Base-by-base conservation (phyloP, 1,139 yeast genomes). In the Hyphopichia khmerensis region DNA sequence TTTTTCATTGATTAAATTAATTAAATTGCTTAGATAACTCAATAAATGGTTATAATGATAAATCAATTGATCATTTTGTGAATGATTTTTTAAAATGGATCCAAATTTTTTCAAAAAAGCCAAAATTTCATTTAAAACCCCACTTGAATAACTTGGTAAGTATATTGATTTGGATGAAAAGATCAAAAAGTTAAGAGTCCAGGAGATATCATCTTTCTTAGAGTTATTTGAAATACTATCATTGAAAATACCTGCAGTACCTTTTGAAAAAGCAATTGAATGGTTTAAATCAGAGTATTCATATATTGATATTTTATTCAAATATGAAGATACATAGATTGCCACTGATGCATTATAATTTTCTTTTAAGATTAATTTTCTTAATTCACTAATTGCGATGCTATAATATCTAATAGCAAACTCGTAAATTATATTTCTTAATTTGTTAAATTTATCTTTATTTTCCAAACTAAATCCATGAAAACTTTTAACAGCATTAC, bases 271-370 rank as follows among this genome's bases (percentile, higher is more conserved):
- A 11, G 64, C 53, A 5, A 53, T 41, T 7, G 59, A 53, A 24
- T 59, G 53, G 13, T 48, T 40, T 27, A 60, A 46, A 38, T 56
- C 52, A 14, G 48, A 40, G 38, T 52, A 53, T 37, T 62, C 65
- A 37, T 59, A 62, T 16, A 62, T 53, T 36, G 64, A 53, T 15
- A 60, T 50, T 36, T 53, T 57, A 45, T 61, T 62, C 17, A 65
- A 51, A n/a, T 60, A 36, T 9, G 59, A 55, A 24, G 60, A 53
- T 2, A 58, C 60, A 5, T 56, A 44, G 13, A 62, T 48, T 1
- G 65, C 57, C 3, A 59, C 41, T 13, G 56, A 49, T 4, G 59
- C 47, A 39, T 60, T 55, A 43, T 52, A 52, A 21, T 53, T 43
- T 2, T 45, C 44, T 23, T 44, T 38, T 11, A 51, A 36, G 14